Percentiles rank a stretch among this genome's conserved stretches.
Evolutionary conservation across 2,329 filamentous ascomycete genomes (phyloP).

Genomic region (Aureobasidium leucospermi): DNA sequence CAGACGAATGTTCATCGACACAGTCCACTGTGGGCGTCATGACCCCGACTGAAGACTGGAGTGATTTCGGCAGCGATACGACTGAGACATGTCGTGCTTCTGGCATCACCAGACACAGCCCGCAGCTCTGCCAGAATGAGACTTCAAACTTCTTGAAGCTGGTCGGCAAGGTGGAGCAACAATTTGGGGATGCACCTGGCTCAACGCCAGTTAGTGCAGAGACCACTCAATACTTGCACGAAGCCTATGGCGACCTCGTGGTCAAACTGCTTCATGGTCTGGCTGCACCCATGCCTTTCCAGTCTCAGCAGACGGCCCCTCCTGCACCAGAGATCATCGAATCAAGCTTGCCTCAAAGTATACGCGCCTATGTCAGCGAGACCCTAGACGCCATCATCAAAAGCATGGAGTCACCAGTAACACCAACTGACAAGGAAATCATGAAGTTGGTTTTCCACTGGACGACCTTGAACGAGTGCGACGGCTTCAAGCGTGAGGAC

Average conservation of each 20-base stretch:
- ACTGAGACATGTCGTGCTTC: neutral
- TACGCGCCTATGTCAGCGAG: neutral
- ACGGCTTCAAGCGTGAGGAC: neutral
- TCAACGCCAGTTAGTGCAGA: neutral
- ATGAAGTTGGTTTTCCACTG: neutral
- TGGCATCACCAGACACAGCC: neutral
- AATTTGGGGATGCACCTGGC: too few species aligned
- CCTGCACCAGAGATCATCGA: neutral
- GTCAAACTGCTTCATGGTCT: neutral
- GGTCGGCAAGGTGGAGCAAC: neutral
- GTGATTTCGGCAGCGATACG: neutral
- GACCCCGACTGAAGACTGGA: neutral
- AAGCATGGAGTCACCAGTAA: neutral
- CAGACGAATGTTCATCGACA: neutral
- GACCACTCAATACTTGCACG: neutral
- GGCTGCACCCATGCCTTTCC: neutral
- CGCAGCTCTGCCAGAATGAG: neutral
- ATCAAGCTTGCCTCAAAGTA: neutral
- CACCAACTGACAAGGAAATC: neutral
- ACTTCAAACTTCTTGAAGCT: neutral
- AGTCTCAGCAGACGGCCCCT: neutral
- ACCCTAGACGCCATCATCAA: neutral
- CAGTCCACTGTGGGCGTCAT: neutral
- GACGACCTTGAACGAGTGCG: neutral
- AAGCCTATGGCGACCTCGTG: neutral